phyloP scores from a whole-genome alignment of 306 rosid species.

The Oemleria cerasiformis region DNA sequence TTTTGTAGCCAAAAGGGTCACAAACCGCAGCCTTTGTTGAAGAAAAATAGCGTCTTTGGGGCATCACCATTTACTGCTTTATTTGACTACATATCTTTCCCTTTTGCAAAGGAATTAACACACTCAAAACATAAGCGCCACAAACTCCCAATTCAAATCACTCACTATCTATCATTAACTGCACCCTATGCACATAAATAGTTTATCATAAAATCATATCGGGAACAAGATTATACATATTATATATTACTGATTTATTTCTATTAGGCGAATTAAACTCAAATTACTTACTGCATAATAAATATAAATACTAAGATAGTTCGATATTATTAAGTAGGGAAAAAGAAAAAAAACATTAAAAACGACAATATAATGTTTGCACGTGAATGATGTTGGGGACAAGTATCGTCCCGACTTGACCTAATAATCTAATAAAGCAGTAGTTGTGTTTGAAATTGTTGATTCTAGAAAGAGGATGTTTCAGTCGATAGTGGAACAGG shows the following conservation, averaged over 20 bases:
- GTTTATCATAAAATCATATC: no score
- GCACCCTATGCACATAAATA: no score
- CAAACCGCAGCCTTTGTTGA: constrained; percentile 5
- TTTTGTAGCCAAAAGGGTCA: background rate
- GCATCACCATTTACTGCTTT: constrained; percentile 1
- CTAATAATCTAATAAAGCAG: background rate
- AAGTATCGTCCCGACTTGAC: background rate
- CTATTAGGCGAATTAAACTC: no score
- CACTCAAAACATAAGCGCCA: background rate
- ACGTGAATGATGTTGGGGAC: background rate
- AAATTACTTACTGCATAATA: no score
- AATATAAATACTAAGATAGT: no score
- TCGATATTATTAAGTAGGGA: no score
- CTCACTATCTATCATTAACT: no score
- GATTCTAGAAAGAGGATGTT: background rate
- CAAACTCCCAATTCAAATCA: background rate
- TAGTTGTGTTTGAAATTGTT: background rate
- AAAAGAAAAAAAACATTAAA: no score
- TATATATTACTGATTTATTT: no score
- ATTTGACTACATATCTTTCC: background rate
- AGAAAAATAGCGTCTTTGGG: background rate
- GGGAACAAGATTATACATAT: no score
- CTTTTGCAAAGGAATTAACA: background rate
- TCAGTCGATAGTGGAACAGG: background rate
- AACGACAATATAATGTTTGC: background rate